A percentile compares a stretch with the other conserved stretches of the same genome.
Evolutionary conservation across 306 rosid species (phyloP).

Genomic region (Vigna angularis): DNA sequence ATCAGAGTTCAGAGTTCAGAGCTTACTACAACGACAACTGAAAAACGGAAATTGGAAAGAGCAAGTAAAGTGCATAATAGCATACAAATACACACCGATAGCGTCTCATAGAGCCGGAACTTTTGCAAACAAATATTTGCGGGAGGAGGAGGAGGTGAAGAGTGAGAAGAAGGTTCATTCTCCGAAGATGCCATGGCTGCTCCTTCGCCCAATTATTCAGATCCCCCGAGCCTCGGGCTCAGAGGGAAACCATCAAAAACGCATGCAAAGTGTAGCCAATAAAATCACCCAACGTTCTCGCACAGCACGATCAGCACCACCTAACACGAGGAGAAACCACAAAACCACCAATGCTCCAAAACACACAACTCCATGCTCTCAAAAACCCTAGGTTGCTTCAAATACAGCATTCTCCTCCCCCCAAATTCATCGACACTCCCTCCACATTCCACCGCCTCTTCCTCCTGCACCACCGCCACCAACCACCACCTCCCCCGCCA

Average conservation of each 20-base stretch:
- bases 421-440: conserved; percentile 15
- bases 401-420: conserved; percentile 66
- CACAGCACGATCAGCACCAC: conserved; percentile 38
- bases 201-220: conserved; percentile 40
- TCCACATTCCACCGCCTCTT: conserved; percentile 33
- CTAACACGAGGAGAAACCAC: conserved; percentile 5
- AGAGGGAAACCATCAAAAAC: conserved; percentile 74
- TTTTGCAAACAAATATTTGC: conserved; percentile 64
- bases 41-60: not conserved
- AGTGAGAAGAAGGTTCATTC: conserved; percentile 52
- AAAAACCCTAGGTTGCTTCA: conserved; percentile 71
- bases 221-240: conserved; percentile 92
- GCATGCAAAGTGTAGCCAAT: conserved; percentile 56
- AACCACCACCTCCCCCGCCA: conserved; percentile 45
- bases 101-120: conserved; percentile 88
- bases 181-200: conserved; percentile 71
- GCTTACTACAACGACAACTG: not conserved
- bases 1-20: conserved; percentile 11
- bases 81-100: conserved; percentile 65
- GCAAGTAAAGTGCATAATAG: conserved; percentile 36
- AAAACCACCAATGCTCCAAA: conserved; percentile 33
- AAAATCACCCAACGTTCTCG: conserved; percentile 11
- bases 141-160: conserved; percentile 47
- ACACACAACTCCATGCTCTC: conserved; percentile 36
- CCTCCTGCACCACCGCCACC: not conserved